Conservation (phyloP, 305 asterid species). For the Coffea humblotiana region DNA sequence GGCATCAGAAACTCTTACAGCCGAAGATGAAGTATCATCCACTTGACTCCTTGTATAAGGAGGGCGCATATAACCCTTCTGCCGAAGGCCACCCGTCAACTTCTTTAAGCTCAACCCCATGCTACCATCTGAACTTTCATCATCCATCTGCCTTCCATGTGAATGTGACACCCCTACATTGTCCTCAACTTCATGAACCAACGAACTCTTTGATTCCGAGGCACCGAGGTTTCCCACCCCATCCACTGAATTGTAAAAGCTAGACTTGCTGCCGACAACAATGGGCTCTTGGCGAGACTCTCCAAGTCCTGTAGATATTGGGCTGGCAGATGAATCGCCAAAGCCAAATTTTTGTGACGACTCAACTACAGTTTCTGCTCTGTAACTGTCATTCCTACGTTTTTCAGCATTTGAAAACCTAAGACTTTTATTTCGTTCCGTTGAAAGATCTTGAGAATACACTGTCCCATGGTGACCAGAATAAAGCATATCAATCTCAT, state of each 20-base stretch:
- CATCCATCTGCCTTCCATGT: conserved; percentile 17
- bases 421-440: conserved; percentile 23
- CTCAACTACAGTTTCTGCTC: conserved; percentile 21
- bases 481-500: conserved; percentile 36
- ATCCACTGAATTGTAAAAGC: conserved; percentile 12
- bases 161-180: conserved; percentile 5
- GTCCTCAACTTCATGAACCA: conserved; percentile 13
- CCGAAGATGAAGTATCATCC: conserved; percentile 31
- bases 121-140: conserved; percentile 32
- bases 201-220: conserved; percentile 4
- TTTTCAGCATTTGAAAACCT: conserved; percentile 26
- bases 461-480: conserved; percentile 20
- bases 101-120: conserved; percentile 50
- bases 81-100: conserved; percentile 80
- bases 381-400: conserved; percentile 12
- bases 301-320: conserved; percentile 25
- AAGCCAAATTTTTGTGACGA: conserved; percentile 22
- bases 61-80: conserved; percentile 50
- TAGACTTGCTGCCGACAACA: not conserved
- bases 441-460: conserved; percentile 24
- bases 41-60: conserved; percentile 40
- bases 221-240: not conserved
- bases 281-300: conserved; percentile 23
- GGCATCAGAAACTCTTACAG: conserved; percentile 26
- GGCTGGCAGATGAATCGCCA: conserved; percentile 21